These are phyloP conservation scores for Colletotrichum sp. DNA, from an alignment of 2,329 filamentous ascomycete genomes.

Conservation along the genomic window DNA sequence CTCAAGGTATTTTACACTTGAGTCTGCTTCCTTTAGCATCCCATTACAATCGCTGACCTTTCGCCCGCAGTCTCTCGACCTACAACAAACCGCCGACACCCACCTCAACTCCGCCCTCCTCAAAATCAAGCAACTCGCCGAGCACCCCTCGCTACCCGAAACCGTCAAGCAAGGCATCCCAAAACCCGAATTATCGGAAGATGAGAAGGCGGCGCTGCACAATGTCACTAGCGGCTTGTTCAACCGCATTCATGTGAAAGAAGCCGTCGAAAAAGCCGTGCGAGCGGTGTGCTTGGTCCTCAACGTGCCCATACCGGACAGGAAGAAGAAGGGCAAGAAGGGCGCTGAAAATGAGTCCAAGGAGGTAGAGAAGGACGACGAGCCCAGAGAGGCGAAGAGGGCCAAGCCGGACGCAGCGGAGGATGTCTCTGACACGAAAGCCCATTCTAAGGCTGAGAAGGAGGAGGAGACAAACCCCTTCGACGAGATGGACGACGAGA, in stretches of 20 bases:
- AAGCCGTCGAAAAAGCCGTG: slow-evolving; percentile 53
- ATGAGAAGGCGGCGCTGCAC: slow-evolving; percentile 56
- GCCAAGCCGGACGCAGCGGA: slow-evolving; percentile 25
- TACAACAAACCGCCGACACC: slow-evolving; percentile 61
- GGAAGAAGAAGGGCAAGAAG: slow-evolving; percentile 37
- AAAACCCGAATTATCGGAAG: slow-evolving; percentile 56
- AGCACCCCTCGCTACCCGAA: slow-evolving; percentile 54
- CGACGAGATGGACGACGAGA: slow-evolving; percentile 20
- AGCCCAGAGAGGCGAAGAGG: slow-evolving; percentile 33
- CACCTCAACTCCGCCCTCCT: slow-evolving; percentile 61
- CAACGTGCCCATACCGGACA: slow-evolving; percentile 52
- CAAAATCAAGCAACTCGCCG: slow-evolving; percentile 57
- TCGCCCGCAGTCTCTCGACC: slow-evolving; percentile 56
- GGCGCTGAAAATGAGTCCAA: slow-evolving; percentile 34
- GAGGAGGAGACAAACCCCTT: slow-evolving; percentile 27
- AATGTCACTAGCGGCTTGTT: slow-evolving; percentile 65
- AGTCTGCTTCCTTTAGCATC: not conserved
- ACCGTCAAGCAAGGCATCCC: slow-evolving; percentile 50
- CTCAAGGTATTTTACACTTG: slow-evolving; percentile 48
- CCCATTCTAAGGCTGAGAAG: slow-evolving; percentile 32
- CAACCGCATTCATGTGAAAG: slow-evolving; percentile 55
- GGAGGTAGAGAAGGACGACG: slow-evolving; percentile 34
- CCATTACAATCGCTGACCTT: not conserved
- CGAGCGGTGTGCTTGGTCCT: slow-evolving; percentile 53
- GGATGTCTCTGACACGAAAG: slow-evolving; percentile 26